phyloP scores from a whole-genome alignment of 352 stramenopile genomes.

The Pythium dissotocum region DNA sequence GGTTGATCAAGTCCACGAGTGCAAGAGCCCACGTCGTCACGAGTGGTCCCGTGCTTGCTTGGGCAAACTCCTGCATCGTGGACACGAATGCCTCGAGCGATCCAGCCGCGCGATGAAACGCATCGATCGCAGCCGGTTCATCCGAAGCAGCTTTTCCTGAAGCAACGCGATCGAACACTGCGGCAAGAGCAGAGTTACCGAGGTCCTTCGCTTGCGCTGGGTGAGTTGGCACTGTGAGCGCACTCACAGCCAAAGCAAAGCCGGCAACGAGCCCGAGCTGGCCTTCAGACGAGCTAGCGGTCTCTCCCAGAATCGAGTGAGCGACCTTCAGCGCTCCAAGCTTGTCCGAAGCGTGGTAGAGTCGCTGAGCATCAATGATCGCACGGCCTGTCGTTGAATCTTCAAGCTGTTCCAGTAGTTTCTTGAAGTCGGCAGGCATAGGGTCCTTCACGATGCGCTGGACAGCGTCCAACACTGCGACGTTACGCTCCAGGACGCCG shows the following conservation, averaged over 20 bases:
- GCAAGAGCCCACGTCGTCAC: neutral
- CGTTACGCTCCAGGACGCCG: neutral
- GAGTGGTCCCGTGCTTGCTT: neutral
- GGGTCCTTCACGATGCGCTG: neutral
- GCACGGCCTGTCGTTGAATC: neutral
- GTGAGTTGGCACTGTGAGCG: neutral
- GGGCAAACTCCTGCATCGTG: neutral
- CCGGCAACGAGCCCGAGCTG: neutral
- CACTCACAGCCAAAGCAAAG: slow-evolving; percentile 17
- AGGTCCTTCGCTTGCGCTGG: neutral
- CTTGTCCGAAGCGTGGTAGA: neutral
- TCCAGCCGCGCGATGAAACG: slow-evolving; percentile 15
- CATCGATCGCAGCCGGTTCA: slow-evolving; percentile 11
- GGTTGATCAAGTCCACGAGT: slow-evolving; percentile 13
- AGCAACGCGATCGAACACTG: slow-evolving; percentile 8
- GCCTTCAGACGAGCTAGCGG: neutral
- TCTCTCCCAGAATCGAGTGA: neutral
- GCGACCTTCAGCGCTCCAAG: neutral
- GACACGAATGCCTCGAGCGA: slow-evolving; percentile 14
- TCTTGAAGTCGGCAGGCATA: neutral
- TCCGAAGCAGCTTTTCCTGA: neutral
- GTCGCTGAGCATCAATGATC: slow-evolving; percentile 9
- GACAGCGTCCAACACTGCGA: slow-evolving; percentile 1
- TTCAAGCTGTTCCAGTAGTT: neutral
- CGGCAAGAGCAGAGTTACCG: neutral